A percentile compares a stretch with the other conserved stretches of the same genome.
Conservation (phyloP, 257 asterid genomes). For the Lantana camara region DNA sequence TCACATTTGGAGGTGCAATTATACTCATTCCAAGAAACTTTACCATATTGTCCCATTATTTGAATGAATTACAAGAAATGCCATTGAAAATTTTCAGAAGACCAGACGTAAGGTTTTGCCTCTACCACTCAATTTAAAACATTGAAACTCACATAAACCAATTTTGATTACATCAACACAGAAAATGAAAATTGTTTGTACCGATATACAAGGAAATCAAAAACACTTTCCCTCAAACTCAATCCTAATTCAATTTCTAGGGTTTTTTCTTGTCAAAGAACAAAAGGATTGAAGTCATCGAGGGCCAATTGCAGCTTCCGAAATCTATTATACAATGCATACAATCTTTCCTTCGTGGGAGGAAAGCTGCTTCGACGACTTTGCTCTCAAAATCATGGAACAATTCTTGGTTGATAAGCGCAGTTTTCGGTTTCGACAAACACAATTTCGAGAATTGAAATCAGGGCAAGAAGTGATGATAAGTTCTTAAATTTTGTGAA, state of each 20-base stretch:
- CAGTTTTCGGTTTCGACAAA: constrained; percentile 10
- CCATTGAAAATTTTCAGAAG: too few relatives aligned
- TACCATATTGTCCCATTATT: too few relatives aligned
- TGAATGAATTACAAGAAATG: too few relatives aligned
- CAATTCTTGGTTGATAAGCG: constrained; percentile 30
- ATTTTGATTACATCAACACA: too few relatives aligned
- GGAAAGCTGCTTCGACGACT: constrained; percentile 29
- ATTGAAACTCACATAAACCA: too few relatives aligned
- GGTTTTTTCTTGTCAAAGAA: constrained; percentile 12
- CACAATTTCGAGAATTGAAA: neutral
- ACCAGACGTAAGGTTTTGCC: too few relatives aligned
- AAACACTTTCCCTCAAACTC: neutral
- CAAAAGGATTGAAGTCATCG: neutral
- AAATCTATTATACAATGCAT: constrained; percentile 28
- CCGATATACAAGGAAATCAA: neutral
- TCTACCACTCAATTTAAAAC: too few relatives aligned
- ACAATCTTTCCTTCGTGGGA: constrained; percentile 16
- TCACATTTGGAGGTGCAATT: too few relatives aligned
- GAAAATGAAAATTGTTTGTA: too few relatives aligned
- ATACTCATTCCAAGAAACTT: too few relatives aligned
- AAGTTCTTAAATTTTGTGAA: constrained; percentile 1
- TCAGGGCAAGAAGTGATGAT: too few relatives aligned
- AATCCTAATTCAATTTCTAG: neutral
- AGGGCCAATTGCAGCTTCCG: constrained; percentile 5
- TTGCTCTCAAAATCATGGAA: constrained; percentile 35